Evolutionary conservation across 495 filamentous ascomycete species (phyloP), one percentile per base, ranked within the genome.

Genomic region (Tuber indicum): DNA sequence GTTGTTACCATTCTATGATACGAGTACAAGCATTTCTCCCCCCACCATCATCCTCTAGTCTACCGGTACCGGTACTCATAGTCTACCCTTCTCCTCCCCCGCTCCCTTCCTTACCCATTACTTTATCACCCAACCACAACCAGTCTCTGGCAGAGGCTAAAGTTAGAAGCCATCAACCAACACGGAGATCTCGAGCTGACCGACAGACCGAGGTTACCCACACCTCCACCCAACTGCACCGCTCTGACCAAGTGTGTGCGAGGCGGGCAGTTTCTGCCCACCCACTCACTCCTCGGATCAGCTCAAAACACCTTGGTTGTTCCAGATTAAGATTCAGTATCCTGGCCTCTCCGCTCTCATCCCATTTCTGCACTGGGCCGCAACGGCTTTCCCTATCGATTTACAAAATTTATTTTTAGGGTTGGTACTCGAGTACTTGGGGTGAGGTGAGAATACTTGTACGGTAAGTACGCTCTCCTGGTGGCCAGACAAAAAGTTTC

Each of bases 191-290:
- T 49, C 19, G 17, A 49, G 47, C 47, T 49, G 47, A 49, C 47
- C 47, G 47, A 49, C 47, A 49, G 47, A 49, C 19, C 47, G 47
- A 23, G 1, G 19, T 49, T 49, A 49, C 47, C 47, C 47, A 49
- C 47, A 49, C 47, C 47, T 23, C 19, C 47, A 10, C 47, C 47
- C 17, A 23, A 21, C 47, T 49, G 47, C 73, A 73, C 78, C 76
- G 78, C 78, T 80, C 78, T 75, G 78, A 80, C 77, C 52, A 80
- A 77, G 71, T 79, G 74, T 72, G 78, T 80, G 78, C 76, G 78
- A 75, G 74, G 76, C 74, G 49, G 76, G 46, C 16, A 47, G 14
- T 47, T 19, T 47, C 72, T 75, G 73, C 76, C 73, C 74, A 77
- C 46, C 46, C n/a, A n/a, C n/a, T n/a, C n/a, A n/a, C n/a, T n/a